A percentile compares a stretch with the other conserved stretches of the same genome.
phyloP scores from a whole-genome alignment of 2,329 filamentous ascomycete genomes.

The Escovopsis sp. region DNA sequence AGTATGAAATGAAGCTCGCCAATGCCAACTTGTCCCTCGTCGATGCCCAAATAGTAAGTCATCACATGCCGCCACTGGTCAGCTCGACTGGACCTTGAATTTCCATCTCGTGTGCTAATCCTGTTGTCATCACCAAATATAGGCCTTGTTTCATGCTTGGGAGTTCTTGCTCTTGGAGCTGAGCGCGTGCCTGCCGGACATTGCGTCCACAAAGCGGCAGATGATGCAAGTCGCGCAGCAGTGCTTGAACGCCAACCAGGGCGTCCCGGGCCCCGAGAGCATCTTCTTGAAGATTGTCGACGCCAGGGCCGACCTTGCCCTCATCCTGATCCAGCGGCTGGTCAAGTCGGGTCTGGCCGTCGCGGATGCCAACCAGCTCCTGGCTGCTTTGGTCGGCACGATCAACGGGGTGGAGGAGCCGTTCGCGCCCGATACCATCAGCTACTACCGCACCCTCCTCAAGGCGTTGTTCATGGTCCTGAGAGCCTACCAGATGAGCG shows the following conservation, averaged over 20 bases:
- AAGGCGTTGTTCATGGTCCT: conserved; percentile 75
- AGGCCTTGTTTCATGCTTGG: conserved; percentile 79
- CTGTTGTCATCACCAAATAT: conserved; percentile 8
- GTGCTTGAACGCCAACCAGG: conserved; percentile 66
- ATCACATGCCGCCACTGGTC: neutral
- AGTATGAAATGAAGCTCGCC: conserved; percentile 67
- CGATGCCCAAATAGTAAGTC: conserved; percentile 70
- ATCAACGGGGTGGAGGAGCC: conserved; percentile 40
- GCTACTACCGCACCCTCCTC: conserved; percentile 72
- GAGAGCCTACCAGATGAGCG: conserved; percentile 40
- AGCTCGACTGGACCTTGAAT: neutral
- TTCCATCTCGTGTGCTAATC: too few species aligned
- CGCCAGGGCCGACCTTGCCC: conserved; percentile 63
- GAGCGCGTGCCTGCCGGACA: conserved; percentile 44
- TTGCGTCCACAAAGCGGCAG: conserved; percentile 45
- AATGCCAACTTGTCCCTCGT: conserved; percentile 87
- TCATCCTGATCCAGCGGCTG: conserved; percentile 69
- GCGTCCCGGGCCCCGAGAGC: conserved; percentile 55
- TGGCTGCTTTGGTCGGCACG: conserved; percentile 35
- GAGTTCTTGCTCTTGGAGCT: conserved; percentile 77
- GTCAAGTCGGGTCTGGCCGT: conserved; percentile 40
- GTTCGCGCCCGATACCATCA: conserved; percentile 35
- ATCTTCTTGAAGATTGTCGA: conserved; percentile 72
- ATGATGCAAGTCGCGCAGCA: conserved; percentile 63
- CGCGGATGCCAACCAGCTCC: conserved; percentile 36